A percentile compares a stretch with the other conserved stretches of the same genome.
Conservation (phyloP, 2,329 filamentous ascomycete species). For the Ophiostoma piceae region DNA sequence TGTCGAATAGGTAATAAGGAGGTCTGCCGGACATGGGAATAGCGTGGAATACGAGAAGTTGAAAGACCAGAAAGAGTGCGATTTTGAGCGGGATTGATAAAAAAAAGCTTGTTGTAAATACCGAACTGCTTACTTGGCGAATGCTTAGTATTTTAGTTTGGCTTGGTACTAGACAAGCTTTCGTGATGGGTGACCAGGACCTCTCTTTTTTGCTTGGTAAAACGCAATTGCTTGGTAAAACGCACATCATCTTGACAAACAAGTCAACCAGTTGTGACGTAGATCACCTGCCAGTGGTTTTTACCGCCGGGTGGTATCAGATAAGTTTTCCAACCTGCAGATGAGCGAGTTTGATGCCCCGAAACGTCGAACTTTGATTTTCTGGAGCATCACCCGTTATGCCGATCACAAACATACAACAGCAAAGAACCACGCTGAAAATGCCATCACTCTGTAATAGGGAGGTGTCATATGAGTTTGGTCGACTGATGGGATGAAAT, state of each 20-base stretch:
- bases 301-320: not conserved
- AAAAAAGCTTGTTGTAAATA: not conserved
- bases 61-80: not conserved
- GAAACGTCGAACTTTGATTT: not conserved
- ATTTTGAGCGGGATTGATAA: not conserved
- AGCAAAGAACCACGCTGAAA: not conserved
- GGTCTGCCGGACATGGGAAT: not conserved
- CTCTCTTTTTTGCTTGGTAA: not conserved
- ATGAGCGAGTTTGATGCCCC: constrained; percentile 4
- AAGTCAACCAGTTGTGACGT: not conserved
- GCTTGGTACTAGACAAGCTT: not conserved
- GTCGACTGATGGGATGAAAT: not conserved
- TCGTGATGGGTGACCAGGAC: not conserved
- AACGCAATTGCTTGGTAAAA: not conserved
- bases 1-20: not conserved
- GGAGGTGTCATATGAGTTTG: not conserved
- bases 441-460: not conserved
- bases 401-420: constrained; percentile 4
- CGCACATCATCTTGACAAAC: not conserved
- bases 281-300: not conserved
- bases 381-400: not conserved
- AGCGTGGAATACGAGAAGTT: not conserved
- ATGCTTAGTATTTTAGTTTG: not conserved
- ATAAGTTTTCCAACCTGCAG: not conserved
- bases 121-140: not conserved